phyloP scores from a whole-genome alignment of 495 filamentous ascomycete genomes.

The Apodospora peruviana region DNA sequence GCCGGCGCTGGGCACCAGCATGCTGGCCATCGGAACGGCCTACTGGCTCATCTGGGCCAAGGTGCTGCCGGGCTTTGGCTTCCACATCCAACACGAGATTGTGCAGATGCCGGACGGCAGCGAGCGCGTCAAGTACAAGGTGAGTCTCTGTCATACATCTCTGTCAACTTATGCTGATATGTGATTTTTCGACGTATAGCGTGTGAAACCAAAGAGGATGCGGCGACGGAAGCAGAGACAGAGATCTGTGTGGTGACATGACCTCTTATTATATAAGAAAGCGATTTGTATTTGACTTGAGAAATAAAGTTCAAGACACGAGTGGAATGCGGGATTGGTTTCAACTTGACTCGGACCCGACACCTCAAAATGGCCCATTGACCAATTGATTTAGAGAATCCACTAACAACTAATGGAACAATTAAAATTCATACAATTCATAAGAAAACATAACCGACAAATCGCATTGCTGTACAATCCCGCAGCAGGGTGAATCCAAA shows the following conservation, averaged over 20 bases:
- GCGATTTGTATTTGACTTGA: too few relatives aligned
- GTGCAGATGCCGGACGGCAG: conserved; percentile 35
- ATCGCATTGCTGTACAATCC: too few relatives aligned
- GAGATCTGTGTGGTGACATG: conserved; percentile 18
- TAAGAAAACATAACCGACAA: too few relatives aligned
- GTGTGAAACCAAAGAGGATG: conserved; percentile 25
- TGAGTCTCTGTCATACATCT: conserved; percentile 5
- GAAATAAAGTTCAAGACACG: too few relatives aligned
- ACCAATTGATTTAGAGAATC: too few relatives aligned
- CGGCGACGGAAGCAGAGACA: conserved; percentile 9
- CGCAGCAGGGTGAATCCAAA: too few relatives aligned
- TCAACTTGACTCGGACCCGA: too few relatives aligned
- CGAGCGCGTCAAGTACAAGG: conserved; percentile 34
- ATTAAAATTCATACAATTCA: too few relatives aligned
- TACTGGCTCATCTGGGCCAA: conserved; percentile 45
- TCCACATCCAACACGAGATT: conserved; percentile 34
- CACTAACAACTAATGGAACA: too few relatives aligned
- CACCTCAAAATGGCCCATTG: too few relatives aligned
- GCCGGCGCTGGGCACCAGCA: conserved; percentile 38
- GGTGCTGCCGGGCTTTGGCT: conserved; percentile 35
- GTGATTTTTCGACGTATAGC: conserved; percentile 4
- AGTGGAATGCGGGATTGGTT: too few relatives aligned
- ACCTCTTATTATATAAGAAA: too few relatives aligned
- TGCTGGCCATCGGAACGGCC: conserved; percentile 33
- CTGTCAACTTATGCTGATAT: not conserved